A percentile compares a stretch with the other conserved stretches of the same genome.
Evolutionary conservation across 352 stramenopile species (phyloP).

Genomic region (Globisporangium solare): DNA sequence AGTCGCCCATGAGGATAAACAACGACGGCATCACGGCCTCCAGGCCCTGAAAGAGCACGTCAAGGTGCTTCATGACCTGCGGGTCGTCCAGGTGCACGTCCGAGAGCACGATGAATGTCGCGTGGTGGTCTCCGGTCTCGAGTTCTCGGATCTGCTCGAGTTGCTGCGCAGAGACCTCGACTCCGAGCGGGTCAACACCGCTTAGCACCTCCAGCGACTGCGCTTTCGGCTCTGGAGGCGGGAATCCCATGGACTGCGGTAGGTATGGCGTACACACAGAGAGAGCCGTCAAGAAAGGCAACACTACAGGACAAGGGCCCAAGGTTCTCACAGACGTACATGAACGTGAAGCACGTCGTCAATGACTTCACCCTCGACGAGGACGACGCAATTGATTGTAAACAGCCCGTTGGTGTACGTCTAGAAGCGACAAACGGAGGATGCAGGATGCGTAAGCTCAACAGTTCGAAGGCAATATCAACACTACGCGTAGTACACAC

Average conservation of each 20-base stretch:
- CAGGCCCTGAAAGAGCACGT: constrained; percentile 87
- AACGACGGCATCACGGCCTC: constrained; percentile 70
- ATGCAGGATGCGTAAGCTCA: background rate
- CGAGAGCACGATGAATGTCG: constrained; percentile 92
- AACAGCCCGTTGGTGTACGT: constrained; percentile 86
- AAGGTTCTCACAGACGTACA: constrained; percentile 23
- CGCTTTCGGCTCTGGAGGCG: constrained; percentile 81
- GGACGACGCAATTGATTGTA: constrained; percentile 89
- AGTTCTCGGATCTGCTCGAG: constrained; percentile 73
- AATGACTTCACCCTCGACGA: constrained; percentile 92
- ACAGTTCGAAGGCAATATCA: background rate
- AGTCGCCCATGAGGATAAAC: constrained; percentile 95
- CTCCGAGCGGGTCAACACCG: constrained; percentile 73
- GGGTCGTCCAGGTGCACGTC: constrained; percentile 93
- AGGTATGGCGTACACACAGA: background rate
- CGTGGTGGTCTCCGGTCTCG: constrained; percentile 77
- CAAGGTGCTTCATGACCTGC: constrained; percentile 85
- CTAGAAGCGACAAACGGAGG: constrained; percentile 16
- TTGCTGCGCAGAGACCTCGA: constrained; percentile 79
- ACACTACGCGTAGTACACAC: constrained; percentile 17
- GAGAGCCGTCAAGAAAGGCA: background rate
- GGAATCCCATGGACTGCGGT: constrained; percentile 83
- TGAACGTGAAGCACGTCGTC: constrained; percentile 90
- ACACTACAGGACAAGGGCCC: background rate
- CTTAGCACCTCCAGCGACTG: constrained; percentile 73